Evolutionary conservation across 441 rosid species (phyloP).

Genomic region (Erodium texanum): DNA sequence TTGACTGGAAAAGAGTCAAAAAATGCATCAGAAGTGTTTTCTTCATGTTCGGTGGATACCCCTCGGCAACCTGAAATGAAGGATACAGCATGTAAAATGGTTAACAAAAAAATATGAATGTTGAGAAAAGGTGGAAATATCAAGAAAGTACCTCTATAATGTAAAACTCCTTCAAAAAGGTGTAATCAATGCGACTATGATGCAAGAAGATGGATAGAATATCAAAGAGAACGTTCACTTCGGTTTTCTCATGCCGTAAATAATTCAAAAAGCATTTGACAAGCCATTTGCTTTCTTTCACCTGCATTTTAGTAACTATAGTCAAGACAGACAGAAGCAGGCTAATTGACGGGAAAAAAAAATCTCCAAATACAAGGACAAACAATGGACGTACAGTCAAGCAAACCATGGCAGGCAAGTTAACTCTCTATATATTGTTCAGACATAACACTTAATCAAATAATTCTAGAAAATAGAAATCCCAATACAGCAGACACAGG

Average conservation of each 20-base stretch:
- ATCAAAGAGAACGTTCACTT: constrained; percentile 83
- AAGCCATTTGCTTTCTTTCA: constrained; percentile 99
- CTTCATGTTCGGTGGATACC: constrained; percentile 75
- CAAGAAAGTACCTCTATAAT: constrained; percentile 68
- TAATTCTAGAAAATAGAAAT: constrained; percentile 1
- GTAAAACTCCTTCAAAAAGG: constrained; percentile 92
- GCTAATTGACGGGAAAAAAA: neutral
- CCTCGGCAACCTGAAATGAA: constrained; percentile 78
- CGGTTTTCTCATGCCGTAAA: constrained; percentile 70
- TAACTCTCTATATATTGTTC: neutral
- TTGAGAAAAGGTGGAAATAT: constrained; percentile 5
- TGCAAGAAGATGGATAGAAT: constrained; percentile 82
- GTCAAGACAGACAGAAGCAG: constrained; percentile 13
- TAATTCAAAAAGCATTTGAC: constrained; percentile 94
- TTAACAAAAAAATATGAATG: neutral
- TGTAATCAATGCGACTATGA: constrained; percentile 88
- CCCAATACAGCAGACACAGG: neutral
- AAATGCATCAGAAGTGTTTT: constrained; percentile 74
- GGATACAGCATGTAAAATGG: constrained; percentile 12
- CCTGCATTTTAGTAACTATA: constrained; percentile 44
- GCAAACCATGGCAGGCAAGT: constrained; percentile 9
- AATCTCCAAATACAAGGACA: constrained; percentile 7
- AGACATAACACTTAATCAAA: neutral
- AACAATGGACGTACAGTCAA: neutral
- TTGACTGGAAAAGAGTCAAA: constrained; percentile 77